phyloP scores from a whole-genome alignment of 805 yeast species.

The Hyphopichia homilentoma region DNA sequence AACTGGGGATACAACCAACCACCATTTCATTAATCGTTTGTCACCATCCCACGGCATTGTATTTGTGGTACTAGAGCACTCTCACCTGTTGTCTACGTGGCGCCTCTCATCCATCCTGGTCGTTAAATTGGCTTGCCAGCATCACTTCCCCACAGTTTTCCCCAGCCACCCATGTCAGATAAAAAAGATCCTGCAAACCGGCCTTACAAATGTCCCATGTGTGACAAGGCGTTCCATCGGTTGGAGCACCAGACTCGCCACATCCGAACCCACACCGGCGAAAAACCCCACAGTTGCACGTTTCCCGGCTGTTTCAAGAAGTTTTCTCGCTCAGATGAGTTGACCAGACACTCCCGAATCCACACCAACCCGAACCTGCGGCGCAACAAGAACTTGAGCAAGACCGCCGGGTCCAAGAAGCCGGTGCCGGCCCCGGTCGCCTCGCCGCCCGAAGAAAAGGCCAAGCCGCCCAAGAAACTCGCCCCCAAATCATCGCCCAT shows the following conservation, averaged over 20 bases:
- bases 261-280: slow-evolving; percentile 78
- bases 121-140: too few species aligned
- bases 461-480: background rate
- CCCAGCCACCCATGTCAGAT: too few species aligned
- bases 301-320: slow-evolving; percentile 67
- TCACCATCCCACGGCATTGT: too few species aligned
- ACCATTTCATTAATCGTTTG: too few species aligned
- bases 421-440: slow-evolving; percentile 1
- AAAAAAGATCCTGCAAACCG: slow-evolving; percentile 30
- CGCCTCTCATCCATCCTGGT: too few species aligned
- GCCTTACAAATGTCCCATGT: slow-evolving; percentile 72
- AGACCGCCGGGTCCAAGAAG: background rate
- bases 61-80: too few species aligned
- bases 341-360: slow-evolving; percentile 69
- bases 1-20: too few species aligned
- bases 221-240: slow-evolving; percentile 71
- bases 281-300: slow-evolving; percentile 74
- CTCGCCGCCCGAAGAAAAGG: background rate
- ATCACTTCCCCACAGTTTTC: too few species aligned
- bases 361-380: slow-evolving; percentile 69
- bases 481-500: background rate
- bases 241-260: slow-evolving; percentile 78
- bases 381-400: slow-evolving; percentile 46
- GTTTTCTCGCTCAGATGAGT: slow-evolving; percentile 68
- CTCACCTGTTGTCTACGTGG: too few species aligned